Evolutionary conservation across 2,329 filamentous ascomycete species (phyloP), one percentile per base, ranked within the genome.

Genomic region (Aspergillus pseudoglaucus): DNA sequence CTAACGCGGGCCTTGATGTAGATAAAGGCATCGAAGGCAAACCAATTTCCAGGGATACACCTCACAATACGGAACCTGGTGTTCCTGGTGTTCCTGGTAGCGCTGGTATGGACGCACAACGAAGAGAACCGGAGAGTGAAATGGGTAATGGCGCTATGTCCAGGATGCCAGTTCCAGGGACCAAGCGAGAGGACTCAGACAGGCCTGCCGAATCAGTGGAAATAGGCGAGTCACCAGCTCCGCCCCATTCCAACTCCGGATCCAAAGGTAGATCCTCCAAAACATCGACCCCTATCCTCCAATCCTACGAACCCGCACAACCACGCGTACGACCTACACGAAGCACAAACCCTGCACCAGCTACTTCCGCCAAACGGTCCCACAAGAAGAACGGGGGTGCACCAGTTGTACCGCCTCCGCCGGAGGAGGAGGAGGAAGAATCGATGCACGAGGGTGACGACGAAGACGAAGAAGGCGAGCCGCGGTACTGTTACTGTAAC

Each of bases 401-500:
- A 12, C 54, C 60, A 3, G 51, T 53, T 23, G 52, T 54, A 47
- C 56, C 51, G 45, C 59, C 60, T 63, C 60, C 30, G 66, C 63
- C 0, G 22, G 22, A 22, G 22, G 22, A 22, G 22, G 72, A 72
- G 45, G 68, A 73, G 14, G 70, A 73, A 51, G 73, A 75, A 12
- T 68, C 68, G 3, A 59, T 68, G 6, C 61, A 68, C 18, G 75
- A 74, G 20, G 74, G 73, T 1, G 83, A 82, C 10, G 81, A 82
- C 6, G 82, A 85, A 32, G 75, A 77, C 33, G 84, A 85, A 51
- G 81, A 78, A 3, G 81, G 87, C 54, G 87, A 90, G 63, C 84
- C 83, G 33, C 76, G 82, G 12, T 90, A 90, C 66, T 89, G 87
- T 66, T 88, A 88, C 68, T 90, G 87, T 65, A 85, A 89, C 57